Base-by-base conservation (phyloP, 192 early-diverging fungal species). In the Mortierella antarctica region DNA sequence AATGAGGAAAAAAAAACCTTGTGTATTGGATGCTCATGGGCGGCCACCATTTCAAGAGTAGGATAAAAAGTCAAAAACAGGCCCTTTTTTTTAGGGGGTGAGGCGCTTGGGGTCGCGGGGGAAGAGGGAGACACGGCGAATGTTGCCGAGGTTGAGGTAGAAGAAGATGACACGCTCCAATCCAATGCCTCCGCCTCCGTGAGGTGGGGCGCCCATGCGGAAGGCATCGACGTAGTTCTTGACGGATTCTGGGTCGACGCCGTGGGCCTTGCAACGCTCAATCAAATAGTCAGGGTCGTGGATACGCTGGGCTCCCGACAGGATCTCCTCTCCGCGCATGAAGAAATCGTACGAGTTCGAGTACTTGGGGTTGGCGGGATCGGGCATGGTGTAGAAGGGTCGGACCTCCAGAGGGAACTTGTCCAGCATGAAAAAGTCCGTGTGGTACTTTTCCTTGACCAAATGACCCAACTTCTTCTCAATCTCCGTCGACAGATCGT, bases 281-380 rank as follows among this genome's bases (percentile, higher is more conserved):
- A 86, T 84, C 70, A 99, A 87, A 57, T 93, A 87, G 17, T 78
- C 89, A 4, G 96, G 80, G 79, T 99, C 96, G 82, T 99, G 98
- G 58, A 99, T 90, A 90, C 98, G 96, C 88, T 99, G 98, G 15
- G 97, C 98, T 41, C 98, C 98, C 23, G 97, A 98, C 70, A 99
- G 88, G 83, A 99, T 98, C 83, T 99, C 98, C 83, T 99, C 95
- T 50, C 97, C 97, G 70, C 98, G 93, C 87, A 99, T 95, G 86
- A 99, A 99, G 85, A 99, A 97, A 88, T 99, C 98, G 83, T 97
- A 99, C 44, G 96, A 98, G 94, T 99, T 99, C 79, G 95, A 96
- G 89, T 98, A 99, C 60, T 88, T 88, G 83, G 91, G 86, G 71
- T 92, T 84, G 39, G 83, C 83, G 23, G 98, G 94, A 82, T 99